Percentiles rank a stretch among this genome's conserved stretches.
Evolutionary conservation across 371 early-diverging fungal genomes (phyloP).

Genomic region (Lichtheimia ornata): DNA sequence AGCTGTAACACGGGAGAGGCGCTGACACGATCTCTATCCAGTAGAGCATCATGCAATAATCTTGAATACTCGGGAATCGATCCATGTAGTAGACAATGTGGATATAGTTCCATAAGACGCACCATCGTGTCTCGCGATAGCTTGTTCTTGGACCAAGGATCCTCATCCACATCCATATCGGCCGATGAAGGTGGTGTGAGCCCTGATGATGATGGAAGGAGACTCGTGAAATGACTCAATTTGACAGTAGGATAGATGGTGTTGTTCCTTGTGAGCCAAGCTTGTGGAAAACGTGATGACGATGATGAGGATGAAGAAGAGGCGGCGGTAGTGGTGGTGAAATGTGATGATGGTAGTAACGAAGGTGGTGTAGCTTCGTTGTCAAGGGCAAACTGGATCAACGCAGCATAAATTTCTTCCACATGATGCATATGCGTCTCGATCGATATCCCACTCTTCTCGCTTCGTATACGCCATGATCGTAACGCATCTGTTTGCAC

Average conservation of each 20-base stretch:
- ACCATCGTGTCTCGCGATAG: conserved; percentile 6
- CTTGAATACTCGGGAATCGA: conserved; percentile 35
- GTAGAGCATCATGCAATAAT: conserved; percentile 20
- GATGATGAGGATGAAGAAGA: conserved; percentile 1
- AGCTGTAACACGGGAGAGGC: conserved; percentile 27
- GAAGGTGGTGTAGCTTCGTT: conserved; percentile 24
- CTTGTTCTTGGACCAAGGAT: conserved; percentile 1
- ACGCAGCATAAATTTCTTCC: conserved; percentile 37
- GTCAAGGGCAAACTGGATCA: conserved; percentile 46
- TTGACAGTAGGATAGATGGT: conserved; percentile 41
- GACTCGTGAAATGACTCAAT: conserved; percentile 44
- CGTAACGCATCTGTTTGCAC: conserved; percentile 7
- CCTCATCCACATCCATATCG: conserved; percentile 1
- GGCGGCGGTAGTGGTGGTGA: conserved; percentile 3
- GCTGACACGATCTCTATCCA: conserved; percentile 4
- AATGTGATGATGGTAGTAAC: conserved; percentile 6
- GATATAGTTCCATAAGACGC: conserved; percentile 29
- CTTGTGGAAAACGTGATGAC: conserved; percentile 12
- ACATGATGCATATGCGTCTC: conserved; percentile 44
- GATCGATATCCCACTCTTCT: conserved; percentile 28
- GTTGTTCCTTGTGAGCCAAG: conserved; percentile 41
- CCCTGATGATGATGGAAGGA: conserved; percentile 21
- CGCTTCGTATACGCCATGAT: conserved; percentile 31
- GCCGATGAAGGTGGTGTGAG: conserved; percentile 15
- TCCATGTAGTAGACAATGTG: conserved; percentile 44